Base-by-base conservation (phyloP, 331 rosid species). In the Quercus tomentella region DNA sequence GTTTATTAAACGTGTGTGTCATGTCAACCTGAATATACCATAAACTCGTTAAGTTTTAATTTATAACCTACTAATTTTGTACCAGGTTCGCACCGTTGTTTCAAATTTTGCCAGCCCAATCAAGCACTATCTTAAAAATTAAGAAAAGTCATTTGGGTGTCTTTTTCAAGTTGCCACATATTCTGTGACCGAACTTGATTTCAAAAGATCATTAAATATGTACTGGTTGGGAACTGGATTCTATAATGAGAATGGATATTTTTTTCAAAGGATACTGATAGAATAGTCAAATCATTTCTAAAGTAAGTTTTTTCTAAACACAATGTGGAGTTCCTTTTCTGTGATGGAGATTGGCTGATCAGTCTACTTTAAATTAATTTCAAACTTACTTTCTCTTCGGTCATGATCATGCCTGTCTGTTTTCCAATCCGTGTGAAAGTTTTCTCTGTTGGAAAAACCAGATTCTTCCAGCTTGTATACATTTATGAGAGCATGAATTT, bases 61-160 rank as follows among this genome's bases (percentile, higher is more conserved):
- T 0, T 0, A 41, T 9, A 8, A 41, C 0, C 0, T 41, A 0
- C 0, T 8, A 41, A 41, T 41, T 41, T 41, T 41, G 45, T 41
- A 1, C 8, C 1, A 41, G 0, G 45, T 35, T 35, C 0, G 10
- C 2, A 7, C 0, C 0, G 11, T 7, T 7, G 1, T 37, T 7
- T 7, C 11, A 41, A 41, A 41, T 41, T 41, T 41, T 41, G 3
- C 11, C 3, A 41, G 1, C 1, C 12, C 45, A 8, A 8, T 2
- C 45, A 8, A 41, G 3, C 12, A 41, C 12, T 8, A 8, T 8
- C 45, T 41, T 41, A 41, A 41, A 2, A 8, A 8, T 41, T 41
- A 2, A 8, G 12, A 41, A 41, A 41, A 41, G 45, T 8, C 45
- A 41, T 41, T 41, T 41, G 1, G 12, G 45, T 2, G 45, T 41